Conservation (phyloP, 2,329 filamentous ascomycete species). For the Penicillium sp. region DNA sequence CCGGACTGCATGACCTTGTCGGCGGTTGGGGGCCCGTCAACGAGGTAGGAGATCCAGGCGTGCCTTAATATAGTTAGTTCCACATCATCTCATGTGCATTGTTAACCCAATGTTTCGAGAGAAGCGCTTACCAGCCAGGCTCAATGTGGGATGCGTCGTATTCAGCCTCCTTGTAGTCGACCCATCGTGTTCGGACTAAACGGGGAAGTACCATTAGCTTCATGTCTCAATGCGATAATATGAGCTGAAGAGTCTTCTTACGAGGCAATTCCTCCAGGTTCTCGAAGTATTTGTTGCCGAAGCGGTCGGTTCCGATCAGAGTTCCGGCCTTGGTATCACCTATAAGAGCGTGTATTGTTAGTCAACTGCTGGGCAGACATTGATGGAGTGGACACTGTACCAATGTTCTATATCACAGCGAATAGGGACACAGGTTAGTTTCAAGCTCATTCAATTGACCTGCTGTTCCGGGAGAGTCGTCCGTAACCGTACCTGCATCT, state of each 20-base stretch:
- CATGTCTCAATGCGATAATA: not conserved
- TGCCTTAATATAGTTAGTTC: conserved; percentile 57
- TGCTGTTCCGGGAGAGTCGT: conserved; percentile 11
- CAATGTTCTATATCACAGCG: conserved; percentile 42
- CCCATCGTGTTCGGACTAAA: conserved; percentile 90
- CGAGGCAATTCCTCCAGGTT: conserved; percentile 90
- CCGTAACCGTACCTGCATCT: conserved; percentile 71
- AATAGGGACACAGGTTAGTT: conserved; percentile 23
- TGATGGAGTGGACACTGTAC: conserved; percentile 29
- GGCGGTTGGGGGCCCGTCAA: conserved; percentile 78
- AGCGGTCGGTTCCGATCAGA: conserved; percentile 80
- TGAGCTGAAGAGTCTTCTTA: conserved; percentile 48
- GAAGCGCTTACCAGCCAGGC: conserved; percentile 69
- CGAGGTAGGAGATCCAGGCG: conserved; percentile 92
- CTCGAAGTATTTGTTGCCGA: conserved; percentile 97
- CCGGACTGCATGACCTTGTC: conserved; percentile 70
- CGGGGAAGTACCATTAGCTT: conserved; percentile 16
- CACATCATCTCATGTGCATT: not conserved
- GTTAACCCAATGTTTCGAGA: not conserved
- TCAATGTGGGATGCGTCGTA: conserved; percentile 68
- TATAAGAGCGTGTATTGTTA: conserved; percentile 43
- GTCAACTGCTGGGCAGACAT: conserved; percentile 13
- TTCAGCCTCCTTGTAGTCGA: conserved; percentile 90
- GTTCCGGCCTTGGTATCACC: conserved; percentile 95
- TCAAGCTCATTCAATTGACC: conserved; percentile 10